Conservation (phyloP, 352 stramenopile genomes). For the Globisporangium nunn region DNA sequence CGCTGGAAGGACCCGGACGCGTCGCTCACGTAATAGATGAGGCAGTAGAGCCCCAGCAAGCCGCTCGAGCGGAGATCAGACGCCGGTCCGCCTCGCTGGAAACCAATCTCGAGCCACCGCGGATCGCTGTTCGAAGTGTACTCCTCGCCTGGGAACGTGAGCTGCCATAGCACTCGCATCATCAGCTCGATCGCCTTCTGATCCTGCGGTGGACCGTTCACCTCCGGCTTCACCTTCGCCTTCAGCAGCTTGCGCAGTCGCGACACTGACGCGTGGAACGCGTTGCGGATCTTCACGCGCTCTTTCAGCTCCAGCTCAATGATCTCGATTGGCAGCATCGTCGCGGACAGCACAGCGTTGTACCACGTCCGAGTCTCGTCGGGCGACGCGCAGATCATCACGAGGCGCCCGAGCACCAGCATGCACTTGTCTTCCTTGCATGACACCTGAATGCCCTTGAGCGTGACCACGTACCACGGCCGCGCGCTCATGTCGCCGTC, state of each 20-base stretch:
- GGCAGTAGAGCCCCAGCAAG: slow-evolving; percentile 75
- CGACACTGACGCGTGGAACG: slow-evolving; percentile 57
- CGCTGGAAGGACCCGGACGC: slow-evolving; percentile 55
- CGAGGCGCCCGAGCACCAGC: slow-evolving; percentile 54
- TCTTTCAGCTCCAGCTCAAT: slow-evolving; percentile 77
- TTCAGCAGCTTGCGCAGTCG: slow-evolving; percentile 71
- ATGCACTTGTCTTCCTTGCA: slow-evolving; percentile 61
- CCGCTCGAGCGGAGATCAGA: slow-evolving; percentile 80
- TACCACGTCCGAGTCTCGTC: slow-evolving; percentile 65
- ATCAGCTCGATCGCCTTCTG: slow-evolving; percentile 73
- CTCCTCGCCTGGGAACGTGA: slow-evolving; percentile 48
- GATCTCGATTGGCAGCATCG: slow-evolving; percentile 53
- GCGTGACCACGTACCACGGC: slow-evolving; percentile 74
- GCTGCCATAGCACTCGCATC: slow-evolving; percentile 63
- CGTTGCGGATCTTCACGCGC: slow-evolving; percentile 58
- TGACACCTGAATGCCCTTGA: slow-evolving; percentile 58
- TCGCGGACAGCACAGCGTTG: slow-evolving; percentile 55
- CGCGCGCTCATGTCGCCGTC: slow-evolving; percentile 43
- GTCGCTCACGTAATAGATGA: slow-evolving; percentile 79
- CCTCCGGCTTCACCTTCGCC: slow-evolving; percentile 70
- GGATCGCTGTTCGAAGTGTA: slow-evolving; percentile 71
- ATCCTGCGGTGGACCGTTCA: slow-evolving; percentile 58
- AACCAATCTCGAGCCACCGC: slow-evolving; percentile 78
- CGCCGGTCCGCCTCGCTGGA: slow-evolving; percentile 71
- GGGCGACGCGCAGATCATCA: slow-evolving; percentile 42